Base-by-base conservation (phyloP, 2,329 filamentous ascomycete genomes). In the Thyridium curvatum region DNA sequence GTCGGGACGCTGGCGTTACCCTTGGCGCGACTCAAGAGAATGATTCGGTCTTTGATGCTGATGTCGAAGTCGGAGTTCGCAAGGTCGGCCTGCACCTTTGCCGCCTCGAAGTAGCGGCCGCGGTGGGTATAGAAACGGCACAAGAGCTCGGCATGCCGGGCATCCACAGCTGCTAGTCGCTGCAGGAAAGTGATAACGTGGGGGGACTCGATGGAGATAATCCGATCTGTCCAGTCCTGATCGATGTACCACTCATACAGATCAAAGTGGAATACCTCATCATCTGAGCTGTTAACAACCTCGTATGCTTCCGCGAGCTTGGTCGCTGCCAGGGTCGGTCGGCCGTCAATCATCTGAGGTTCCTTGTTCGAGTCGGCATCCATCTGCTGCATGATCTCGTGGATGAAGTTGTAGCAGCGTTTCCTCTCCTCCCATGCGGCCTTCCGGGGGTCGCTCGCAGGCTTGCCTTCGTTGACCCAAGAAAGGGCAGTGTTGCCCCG, bases 201-300 rank as follows among this genome's bases (percentile, higher is more conserved):
- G 0, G 83, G 78, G 5, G 90, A 94, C 41, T 90, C 78, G 37
- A 93, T 88, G 29, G 84, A 80, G 28, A 98, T 76, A 18, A 98
- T 75, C 12, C 89, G 83, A 46, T 96, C 88, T 9, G 79, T 84
- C 80, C 86, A 90, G 14, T 85, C 84, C 57, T 90, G 82, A 39
- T 75, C 65, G 48, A 97, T 81, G 61, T 98, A 98, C 91, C 93
- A 98, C 53, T 96, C 90, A 58, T 96, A 98, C n/a, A 98, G 72
- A 52, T 87, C 88, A 44, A 87, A 94, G 58, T 97, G 84, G 67
- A 98, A 98, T 4, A 96, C 86, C 54, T 96, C 87, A 49, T 98
- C 93, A 12, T 83, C 77, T 0, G 91, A 94, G 42, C 76, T 77
- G 55, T 94, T 87, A 51, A 98, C 89, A 3, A 96, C 86, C 33